These are phyloP conservation scores for Vitis amurensis DNA, from an alignment of 164 flowering plant genomes.

Conservation along the genomic window DNA sequence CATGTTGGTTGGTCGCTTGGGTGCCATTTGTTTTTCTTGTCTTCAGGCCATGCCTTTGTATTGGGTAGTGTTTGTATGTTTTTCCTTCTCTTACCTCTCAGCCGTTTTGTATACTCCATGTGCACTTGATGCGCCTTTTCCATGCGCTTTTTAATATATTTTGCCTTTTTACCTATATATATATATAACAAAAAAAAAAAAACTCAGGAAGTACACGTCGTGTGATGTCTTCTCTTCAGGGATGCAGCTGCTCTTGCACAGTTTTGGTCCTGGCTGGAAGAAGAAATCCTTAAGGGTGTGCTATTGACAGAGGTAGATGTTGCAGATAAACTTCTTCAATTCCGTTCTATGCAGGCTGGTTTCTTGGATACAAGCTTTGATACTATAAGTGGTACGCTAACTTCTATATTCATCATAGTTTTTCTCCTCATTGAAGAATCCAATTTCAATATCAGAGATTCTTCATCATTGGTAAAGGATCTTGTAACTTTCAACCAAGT, in stretches of 20 bases:
- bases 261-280: conserved; percentile 94
- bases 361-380: conserved; percentile 94
- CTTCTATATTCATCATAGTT: background rate
- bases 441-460: background rate
- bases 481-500: background rate
- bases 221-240: conserved; percentile 35
- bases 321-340: conserved; percentile 83
- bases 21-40: no score
- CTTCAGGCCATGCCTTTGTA: no score
- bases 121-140: no score
- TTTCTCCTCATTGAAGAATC: background rate
- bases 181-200: background rate
- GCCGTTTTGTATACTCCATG: no score
- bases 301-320: conserved; percentile 82
- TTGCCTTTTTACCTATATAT: no score
- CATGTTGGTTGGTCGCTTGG: no score
- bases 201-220: background rate
- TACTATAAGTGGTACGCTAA: conserved; percentile 82
- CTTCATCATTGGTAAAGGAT: background rate
- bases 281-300: conserved; percentile 49
- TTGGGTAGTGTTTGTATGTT: no score
- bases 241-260: conserved; percentile 94
- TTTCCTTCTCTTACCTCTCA: no score
- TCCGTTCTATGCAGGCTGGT: conserved; percentile 79
- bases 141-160: no score